Evolutionary conservation across 305 asterid species (phyloP), one percentile per base, ranked within the genome.

Genomic region (Rubia occidens): DNA sequence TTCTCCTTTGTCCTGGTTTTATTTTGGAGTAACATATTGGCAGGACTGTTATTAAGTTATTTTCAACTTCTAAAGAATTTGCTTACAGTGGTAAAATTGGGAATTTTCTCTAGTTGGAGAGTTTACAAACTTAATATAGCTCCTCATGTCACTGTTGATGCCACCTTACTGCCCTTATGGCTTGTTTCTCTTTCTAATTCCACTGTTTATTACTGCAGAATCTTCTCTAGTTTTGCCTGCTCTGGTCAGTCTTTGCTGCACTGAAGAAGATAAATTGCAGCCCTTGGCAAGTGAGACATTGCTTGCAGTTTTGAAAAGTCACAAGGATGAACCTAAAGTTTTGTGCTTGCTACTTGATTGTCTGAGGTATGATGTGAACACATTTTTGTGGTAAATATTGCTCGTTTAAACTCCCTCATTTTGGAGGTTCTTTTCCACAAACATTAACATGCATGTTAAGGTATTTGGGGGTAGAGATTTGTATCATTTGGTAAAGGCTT

Each of bases 301-400:
- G 69, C 51, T 81, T 53, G 84, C 88, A 66, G 78, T 92, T 85
- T 80, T 92, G 75, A 81, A 81, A 76, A 76, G 79, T 72, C 87
- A 86, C 77, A 83, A 85, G 80, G 85, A 88, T 61, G 82, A 85
- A 69, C 89, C 96, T 64, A 85, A 83, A 73, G 77, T 86, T 72
- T 72, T 90, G 82, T 87, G 90, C 82, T 66, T 82, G 84, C 85
- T 92, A 81, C 90, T 92, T 40, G 96, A 92, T 81, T 82, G 84
- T 78, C 82, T 92, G 77, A 84, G 98, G 97, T 89, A 81, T 67
- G 75, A 51, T 3, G 45, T n/a, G 49, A 67, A 32, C 4, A 53
- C 60, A n/a, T 67, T 9, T 51, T 32, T 53, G n/a, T 7, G 39
- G 20, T 32, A 8, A 17, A 53, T 35, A 24, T 67, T 51, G 24